phyloP scores from a whole-genome alignment of 2,329 filamentous ascomycete species.

The Claviceps digitariae region DNA sequence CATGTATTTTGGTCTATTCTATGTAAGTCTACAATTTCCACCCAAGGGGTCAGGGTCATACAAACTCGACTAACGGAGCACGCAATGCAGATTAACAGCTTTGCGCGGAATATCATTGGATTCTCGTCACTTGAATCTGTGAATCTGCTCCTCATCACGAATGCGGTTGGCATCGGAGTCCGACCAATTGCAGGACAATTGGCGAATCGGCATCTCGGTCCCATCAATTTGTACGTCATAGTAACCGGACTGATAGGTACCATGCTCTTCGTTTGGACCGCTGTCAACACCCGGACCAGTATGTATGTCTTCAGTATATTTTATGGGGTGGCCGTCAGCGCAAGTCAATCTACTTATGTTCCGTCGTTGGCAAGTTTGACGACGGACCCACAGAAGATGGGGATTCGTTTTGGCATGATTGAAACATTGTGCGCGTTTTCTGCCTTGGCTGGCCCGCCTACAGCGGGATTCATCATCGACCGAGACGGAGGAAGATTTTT shows the following conservation, averaged over 20 bases:
- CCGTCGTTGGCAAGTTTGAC: conserved; percentile 16
- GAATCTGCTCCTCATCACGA: conserved; percentile 41
- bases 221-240: conserved; percentile 40
- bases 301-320: conserved; percentile 31
- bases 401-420: conserved; percentile 32
- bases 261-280: conserved; percentile 42
- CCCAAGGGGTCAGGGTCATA: not conserved
- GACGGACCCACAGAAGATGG: conserved; percentile 29
- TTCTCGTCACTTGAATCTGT: conserved; percentile 37
- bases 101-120: conserved; percentile 26
- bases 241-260: conserved; percentile 30
- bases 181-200: conserved; percentile 39
- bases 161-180: conserved; percentile 41
- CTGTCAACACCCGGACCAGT: conserved; percentile 25
- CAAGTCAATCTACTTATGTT: conserved; percentile 1
- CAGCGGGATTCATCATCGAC: conserved; percentile 31
- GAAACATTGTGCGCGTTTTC: conserved; percentile 28
- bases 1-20: conserved; percentile 26
- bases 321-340: conserved; percentile 30
- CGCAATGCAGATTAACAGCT: conserved; percentile 19
- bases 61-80: not conserved
- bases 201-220: conserved; percentile 37
- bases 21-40: conserved; percentile 16
- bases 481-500: conserved; percentile 23
- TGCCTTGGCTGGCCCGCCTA: conserved; percentile 29